Evolutionary conservation across 75 land plant genomes (phyloP).

Genomic region (Pinus taeda): DNA sequence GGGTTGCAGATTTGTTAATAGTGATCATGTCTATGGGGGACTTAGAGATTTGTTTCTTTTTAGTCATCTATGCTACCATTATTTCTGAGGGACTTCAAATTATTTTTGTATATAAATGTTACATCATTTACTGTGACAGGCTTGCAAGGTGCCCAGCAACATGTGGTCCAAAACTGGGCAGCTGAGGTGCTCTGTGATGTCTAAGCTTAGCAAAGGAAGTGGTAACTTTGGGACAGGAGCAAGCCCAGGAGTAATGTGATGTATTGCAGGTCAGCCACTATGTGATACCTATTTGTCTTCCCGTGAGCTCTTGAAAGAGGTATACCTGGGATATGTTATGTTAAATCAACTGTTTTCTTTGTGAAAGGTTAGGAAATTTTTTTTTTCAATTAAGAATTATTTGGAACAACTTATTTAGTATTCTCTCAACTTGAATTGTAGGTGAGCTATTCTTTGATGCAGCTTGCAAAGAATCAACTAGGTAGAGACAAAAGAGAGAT

Average conservation of each 20-base stretch:
- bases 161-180: conserved; percentile 97
- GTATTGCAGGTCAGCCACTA: conserved; percentile 89
- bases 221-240: conserved; percentile 87
- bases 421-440: conserved; percentile 20
- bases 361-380: neutral
- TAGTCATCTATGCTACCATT: neutral
- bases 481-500: conserved; percentile 89
- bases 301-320: conserved; percentile 92
- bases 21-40: neutral
- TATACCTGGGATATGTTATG: conserved; percentile 7
- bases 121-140: conserved; percentile 31
- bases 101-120: neutral
- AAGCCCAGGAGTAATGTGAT: conserved; percentile 83
- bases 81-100: neutral
- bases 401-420: neutral
- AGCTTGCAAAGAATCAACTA: conserved; percentile 84
- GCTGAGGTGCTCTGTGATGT: conserved; percentile 84
- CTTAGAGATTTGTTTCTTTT: neutral
- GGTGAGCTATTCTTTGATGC: conserved; percentile 95
- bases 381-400: neutral
- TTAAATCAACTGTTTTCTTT: neutral
- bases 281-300: conserved; percentile 97
- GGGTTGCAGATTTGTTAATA: neutral
- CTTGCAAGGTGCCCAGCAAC: conserved; percentile 78
- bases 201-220: conserved; percentile 76